These are phyloP conservation scores for Excoecaria cochinchinensis DNA, from an alignment of 345 rosid species.

Conservation along the genomic window DNA sequence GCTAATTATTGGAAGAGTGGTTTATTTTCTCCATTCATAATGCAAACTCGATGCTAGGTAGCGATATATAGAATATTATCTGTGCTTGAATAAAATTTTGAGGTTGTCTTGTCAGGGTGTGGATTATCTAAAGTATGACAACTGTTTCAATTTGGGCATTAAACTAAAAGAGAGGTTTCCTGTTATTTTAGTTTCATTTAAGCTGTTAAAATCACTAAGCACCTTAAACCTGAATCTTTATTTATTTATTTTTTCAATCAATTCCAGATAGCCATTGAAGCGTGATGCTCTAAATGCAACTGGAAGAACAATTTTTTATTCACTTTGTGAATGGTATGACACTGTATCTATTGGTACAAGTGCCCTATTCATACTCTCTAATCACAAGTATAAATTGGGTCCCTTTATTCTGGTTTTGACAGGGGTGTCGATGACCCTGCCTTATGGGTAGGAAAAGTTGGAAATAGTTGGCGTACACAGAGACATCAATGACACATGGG, in stretches of 20 bases:
- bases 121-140: too few relatives aligned
- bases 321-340: constrained; percentile 89
- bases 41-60: too few relatives aligned
- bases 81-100: too few relatives aligned
- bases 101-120: too few relatives aligned
- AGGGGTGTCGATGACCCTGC: constrained; percentile 97
- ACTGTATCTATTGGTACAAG: background rate
- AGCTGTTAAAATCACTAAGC: background rate
- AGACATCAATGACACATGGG: too few relatives aligned
- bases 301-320: constrained; percentile 69
- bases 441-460: constrained; percentile 86
- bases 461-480: too few relatives aligned
- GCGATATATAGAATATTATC: too few relatives aligned
- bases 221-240: constrained; percentile 16
- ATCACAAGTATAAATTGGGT: constrained; percentile 9
- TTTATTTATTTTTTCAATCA: background rate
- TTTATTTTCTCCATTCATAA: too few relatives aligned
- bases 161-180: too few relatives aligned
- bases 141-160: too few relatives aligned
- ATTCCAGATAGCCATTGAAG: constrained; percentile 91
- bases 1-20: too few relatives aligned
- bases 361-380: background rate
- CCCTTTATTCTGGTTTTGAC: constrained; percentile 23
- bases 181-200: too few relatives aligned
- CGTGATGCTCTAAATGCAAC: constrained; percentile 78